Evolutionary conservation across 768 basidiomycete species (phyloP), one percentile per base, ranked within the genome.

Genomic region (Holtermanniella nyarrowii): DNA sequence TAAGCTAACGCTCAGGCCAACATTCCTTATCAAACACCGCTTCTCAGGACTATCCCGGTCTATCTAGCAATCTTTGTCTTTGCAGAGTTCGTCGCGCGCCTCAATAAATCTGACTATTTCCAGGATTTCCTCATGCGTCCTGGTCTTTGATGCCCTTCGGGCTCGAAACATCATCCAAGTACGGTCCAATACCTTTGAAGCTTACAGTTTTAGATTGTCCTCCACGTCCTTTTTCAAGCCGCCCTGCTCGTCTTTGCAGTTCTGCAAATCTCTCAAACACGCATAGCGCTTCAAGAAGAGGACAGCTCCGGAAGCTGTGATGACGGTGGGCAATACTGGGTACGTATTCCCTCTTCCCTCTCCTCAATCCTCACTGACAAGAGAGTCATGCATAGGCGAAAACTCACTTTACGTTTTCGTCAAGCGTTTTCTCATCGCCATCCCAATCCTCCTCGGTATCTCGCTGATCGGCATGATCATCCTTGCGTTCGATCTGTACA

Each of bases 101-200:
- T 22, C 13, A 7, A 11, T n/a, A 50, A 46, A 23, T 20, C 12
- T 85, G 84, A 72, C 90, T 63, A 78, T 75, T 52, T 72, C 74
- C 55, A 97, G 77, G 65, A 84, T 91, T 61, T 86, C 81, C 57
- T 77, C 78, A 68, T 88, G 96, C 41, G 78, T 78, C 55, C 90
- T 60, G 49, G 55, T 62, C 14, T 65, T 57, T 31, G 63, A 65
- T 44, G 63, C 53, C 14, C 54, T 65, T 5, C 50, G 63, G 52
- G 58, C 56, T 5, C 49, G 63, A 25, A 62, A 65, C 37, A 57
- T 65, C 39, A 52, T 65, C 13, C 63, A 62, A 44, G 60, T 59
- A 16, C 44, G 53, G 42, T 27, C 13, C 53, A 31, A 18, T 39
- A 22, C 14, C 18, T 23, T 18, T 26, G 18, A 21, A n/a, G 22